A percentile compares a stretch with the other conserved stretches of the same genome.
Conservation (phyloP, 176 grass and related monocot genomes). For the Lolium rigidum region DNA sequence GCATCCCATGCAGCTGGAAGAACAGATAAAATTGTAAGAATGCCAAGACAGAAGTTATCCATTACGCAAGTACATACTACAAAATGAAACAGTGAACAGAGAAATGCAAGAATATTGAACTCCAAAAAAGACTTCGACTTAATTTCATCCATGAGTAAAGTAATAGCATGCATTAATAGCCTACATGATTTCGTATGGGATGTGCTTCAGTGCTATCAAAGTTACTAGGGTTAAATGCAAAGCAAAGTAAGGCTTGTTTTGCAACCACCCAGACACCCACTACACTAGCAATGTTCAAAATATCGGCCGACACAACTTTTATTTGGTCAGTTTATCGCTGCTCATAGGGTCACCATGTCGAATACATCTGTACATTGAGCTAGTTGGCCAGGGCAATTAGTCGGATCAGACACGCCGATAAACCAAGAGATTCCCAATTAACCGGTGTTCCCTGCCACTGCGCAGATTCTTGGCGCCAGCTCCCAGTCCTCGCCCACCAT, state of each 20-base stretch:
- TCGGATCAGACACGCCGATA: background rate
- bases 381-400: background rate
- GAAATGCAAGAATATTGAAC: slow-evolving; percentile 1
- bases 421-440: background rate
- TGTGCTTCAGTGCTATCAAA: slow-evolving; percentile 11
- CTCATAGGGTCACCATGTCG: background rate
- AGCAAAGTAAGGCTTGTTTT: slow-evolving; percentile 18
- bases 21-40: slow-evolving; percentile 28
- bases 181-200: slow-evolving; percentile 22
- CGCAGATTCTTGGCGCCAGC: no score
- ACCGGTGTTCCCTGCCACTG: background rate
- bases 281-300: background rate
- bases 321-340: background rate
- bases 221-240: background rate
- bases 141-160: background rate
- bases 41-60: slow-evolving; percentile 23
- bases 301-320: background rate
- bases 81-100: slow-evolving; percentile 30
- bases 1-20: slow-evolving; percentile 93
- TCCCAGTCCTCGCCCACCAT: no score
- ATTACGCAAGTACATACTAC: slow-evolving; percentile 27
- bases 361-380: background rate
- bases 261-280: background rate
- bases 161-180: slow-evolving; percentile 4
- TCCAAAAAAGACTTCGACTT: slow-evolving; percentile 2